Conservation (phyloP, 2,329 filamentous ascomycete genomes). For the Pyrenophora teres region DNA sequence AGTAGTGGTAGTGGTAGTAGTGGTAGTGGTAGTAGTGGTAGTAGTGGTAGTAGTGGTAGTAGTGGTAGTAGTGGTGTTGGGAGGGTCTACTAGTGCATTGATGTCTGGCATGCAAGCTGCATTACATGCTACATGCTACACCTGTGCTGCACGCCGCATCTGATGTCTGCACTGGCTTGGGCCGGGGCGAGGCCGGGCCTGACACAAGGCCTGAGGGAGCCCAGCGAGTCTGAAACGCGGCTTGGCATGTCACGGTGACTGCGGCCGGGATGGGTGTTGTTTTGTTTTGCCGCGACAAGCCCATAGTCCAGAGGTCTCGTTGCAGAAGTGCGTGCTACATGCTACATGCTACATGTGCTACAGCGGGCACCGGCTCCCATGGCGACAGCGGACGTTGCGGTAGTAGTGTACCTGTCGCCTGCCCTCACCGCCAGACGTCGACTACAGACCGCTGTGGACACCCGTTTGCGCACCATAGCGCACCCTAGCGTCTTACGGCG, state of each 20-base stretch:
- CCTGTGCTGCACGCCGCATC: too few species aligned
- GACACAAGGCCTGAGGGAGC: conserved; percentile 1
- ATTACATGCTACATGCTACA: too few species aligned
- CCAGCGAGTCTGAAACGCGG: conserved; percentile 8
- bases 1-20: neutral
- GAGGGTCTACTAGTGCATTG: conserved; percentile 4
- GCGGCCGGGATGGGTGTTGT: neutral
- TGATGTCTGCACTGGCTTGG: neutral
- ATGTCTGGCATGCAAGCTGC: neutral
- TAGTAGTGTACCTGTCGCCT: neutral
- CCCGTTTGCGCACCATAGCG: conserved; percentile 10
- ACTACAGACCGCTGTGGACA: conserved; percentile 10
- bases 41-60: neutral
- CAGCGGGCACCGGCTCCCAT: too few species aligned
- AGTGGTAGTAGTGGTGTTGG: conserved; percentile 1
- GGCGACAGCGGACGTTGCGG: neutral
- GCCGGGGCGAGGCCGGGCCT: conserved; percentile 6
- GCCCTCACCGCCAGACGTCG: neutral
- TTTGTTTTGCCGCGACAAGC: neutral
- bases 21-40: neutral
- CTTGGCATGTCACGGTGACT: conserved; percentile 6
- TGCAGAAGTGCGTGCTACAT: neutral
- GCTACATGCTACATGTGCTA: neutral
- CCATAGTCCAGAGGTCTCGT: too few species aligned
- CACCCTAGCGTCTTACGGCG: conserved; percentile 3